Conservation (phyloP, 768 basidiomycete species). For the Naematelia encephala region DNA sequence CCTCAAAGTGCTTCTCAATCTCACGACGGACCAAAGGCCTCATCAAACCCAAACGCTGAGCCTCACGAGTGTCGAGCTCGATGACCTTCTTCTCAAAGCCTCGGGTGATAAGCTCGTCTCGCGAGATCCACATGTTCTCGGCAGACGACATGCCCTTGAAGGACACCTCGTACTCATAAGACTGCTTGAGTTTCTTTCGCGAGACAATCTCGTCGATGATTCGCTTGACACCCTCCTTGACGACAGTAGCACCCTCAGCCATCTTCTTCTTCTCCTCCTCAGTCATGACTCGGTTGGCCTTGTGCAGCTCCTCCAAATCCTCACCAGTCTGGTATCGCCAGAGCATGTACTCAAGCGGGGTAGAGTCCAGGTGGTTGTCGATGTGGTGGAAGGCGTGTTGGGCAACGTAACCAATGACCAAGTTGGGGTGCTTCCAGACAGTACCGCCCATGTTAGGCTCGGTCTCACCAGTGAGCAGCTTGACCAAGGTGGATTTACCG, state of each 20-base stretch:
- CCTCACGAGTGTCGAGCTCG: slow-evolving; percentile 95
- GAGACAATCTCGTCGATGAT: slow-evolving; percentile 83
- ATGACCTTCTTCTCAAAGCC: slow-evolving; percentile 99
- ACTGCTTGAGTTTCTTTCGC: slow-evolving; percentile 99
- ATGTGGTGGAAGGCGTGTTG: slow-evolving; percentile 99
- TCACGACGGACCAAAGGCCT: slow-evolving; percentile 96
- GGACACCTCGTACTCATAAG: slow-evolving; percentile 96
- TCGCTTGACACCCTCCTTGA: slow-evolving; percentile 93
- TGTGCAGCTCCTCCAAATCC: slow-evolving; percentile 93
- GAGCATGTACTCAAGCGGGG: slow-evolving; percentile 96
- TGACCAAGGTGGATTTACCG: slow-evolving; percentile 95
- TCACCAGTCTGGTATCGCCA: slow-evolving; percentile 99
- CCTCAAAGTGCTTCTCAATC: slow-evolving; percentile 98
- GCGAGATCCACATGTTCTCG: slow-evolving; percentile 96
- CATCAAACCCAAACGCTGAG: slow-evolving; percentile 89
- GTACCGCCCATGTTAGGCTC: slow-evolving; percentile 95
- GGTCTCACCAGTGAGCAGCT: slow-evolving; percentile 92
- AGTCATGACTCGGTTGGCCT: slow-evolving; percentile 80
- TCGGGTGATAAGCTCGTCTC: slow-evolving; percentile 95
- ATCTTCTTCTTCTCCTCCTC: slow-evolving; percentile 90
- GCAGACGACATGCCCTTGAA: slow-evolving; percentile 93
- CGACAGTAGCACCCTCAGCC: slow-evolving; percentile 83
- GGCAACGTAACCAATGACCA: slow-evolving; percentile 98
- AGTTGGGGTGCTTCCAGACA: slow-evolving; percentile 98
- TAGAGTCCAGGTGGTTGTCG: slow-evolving; percentile 97